phyloP scores from a whole-genome alignment of 768 basidiomycete species.

The Clitopilus passeckerianus region DNA sequence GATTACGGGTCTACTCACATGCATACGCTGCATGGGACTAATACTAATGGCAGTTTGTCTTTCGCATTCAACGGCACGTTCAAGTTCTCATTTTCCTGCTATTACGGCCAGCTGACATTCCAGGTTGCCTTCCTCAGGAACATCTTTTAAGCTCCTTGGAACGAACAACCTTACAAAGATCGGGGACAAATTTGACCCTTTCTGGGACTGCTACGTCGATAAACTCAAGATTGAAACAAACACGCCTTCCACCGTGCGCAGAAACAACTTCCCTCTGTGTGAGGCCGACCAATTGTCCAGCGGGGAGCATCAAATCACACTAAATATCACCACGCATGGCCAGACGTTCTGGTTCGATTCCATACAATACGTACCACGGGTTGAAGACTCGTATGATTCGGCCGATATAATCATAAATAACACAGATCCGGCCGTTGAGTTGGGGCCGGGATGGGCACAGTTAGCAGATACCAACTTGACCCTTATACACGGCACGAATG shows the following conservation, averaged over 20 bases:
- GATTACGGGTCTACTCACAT: constrained; percentile 26
- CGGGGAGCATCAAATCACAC: constrained; percentile 16
- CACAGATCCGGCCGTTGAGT: constrained; percentile 13
- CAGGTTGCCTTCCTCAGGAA: constrained; percentile 4
- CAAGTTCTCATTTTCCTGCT: not conserved
- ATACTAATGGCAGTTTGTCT: constrained; percentile 16
- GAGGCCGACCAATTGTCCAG: constrained; percentile 6
- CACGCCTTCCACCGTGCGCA: constrained; percentile 3
- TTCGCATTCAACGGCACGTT: constrained; percentile 23
- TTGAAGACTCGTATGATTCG: constrained; percentile 8
- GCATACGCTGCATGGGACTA: constrained; percentile 25
- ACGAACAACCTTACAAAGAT: constrained; percentile 10
- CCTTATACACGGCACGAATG: not conserved
- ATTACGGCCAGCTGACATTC: not conserved
- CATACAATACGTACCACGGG: constrained; percentile 17
- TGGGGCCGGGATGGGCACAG: constrained; percentile 15
- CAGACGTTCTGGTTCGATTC: constrained; percentile 25
- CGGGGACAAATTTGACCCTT: constrained; percentile 6
- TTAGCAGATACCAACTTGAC: constrained; percentile 13
- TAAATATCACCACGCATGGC: constrained; percentile 13
- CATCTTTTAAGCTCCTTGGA: constrained; percentile 12
- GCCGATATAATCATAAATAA: constrained; percentile 12
- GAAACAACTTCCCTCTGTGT: constrained; percentile 19
- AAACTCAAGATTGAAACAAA: constrained; percentile 9
- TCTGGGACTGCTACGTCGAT: constrained; percentile 22